phyloP scores from a whole-genome alignment of 306 rosid genomes.

The Argentina anserina region DNA sequence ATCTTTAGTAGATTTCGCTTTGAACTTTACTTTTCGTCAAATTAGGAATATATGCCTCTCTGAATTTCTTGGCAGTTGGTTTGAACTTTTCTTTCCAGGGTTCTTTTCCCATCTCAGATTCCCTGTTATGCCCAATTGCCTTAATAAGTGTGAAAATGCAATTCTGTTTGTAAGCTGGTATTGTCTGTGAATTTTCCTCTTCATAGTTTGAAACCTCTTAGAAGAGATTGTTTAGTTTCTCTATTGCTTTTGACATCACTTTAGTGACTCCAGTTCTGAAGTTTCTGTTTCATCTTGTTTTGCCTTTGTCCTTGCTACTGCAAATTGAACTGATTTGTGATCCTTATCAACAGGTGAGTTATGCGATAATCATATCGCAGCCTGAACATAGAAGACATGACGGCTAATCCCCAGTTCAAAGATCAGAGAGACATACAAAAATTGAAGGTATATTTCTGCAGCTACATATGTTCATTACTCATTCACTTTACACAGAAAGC shows the following conservation, averaged over 20 bases:
- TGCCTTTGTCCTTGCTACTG: conserved; percentile 16
- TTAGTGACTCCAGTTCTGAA: neutral
- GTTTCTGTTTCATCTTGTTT: neutral
- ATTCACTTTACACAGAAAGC: neutral
- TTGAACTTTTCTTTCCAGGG: neutral
- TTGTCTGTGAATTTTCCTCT: neutral
- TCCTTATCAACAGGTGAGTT: conserved; percentile 2
- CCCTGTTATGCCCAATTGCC: conserved; percentile 7
- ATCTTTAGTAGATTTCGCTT: conserved; percentile 14
- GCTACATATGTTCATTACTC: conserved; percentile 14
- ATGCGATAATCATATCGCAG: conserved; percentile 3
- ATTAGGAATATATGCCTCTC: conserved; percentile 20
- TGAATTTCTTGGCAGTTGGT: conserved; percentile 5
- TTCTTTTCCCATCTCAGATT: conserved; percentile 5
- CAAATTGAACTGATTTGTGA: neutral
- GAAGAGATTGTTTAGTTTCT: neutral
- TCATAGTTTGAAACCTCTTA: neutral
- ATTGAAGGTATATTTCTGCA: conserved; percentile 49
- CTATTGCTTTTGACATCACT: neutral
- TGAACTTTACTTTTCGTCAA: conserved; percentile 6
- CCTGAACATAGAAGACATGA: conserved; percentile 43
- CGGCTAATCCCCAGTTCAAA: conserved; percentile 26
- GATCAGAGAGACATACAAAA: conserved; percentile 40
- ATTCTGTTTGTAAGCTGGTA: neutral
- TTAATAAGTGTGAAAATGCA: neutral